These are phyloP conservation scores for Gleditsia sinensis DNA, from an alignment of 306 rosid genomes.

Conservation along the genomic window DNA sequence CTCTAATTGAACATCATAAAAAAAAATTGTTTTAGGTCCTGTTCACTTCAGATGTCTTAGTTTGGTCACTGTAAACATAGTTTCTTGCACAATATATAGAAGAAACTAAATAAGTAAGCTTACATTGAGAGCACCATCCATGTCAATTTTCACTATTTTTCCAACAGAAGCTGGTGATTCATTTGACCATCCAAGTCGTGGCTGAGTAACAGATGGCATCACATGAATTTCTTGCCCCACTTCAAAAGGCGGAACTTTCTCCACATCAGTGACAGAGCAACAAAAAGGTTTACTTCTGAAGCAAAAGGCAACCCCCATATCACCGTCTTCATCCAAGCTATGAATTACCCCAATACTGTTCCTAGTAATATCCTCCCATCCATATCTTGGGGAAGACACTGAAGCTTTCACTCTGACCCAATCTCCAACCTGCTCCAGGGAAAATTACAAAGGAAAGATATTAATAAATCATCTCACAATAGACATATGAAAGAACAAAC, in stretches of 20 bases:
- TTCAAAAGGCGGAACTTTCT: conserved; percentile 68
- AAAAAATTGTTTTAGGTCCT: background rate
- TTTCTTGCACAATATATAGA: background rate
- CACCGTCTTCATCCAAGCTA: conserved; percentile 77
- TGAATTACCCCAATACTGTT: conserved; percentile 72
- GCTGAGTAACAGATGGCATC: conserved; percentile 62
- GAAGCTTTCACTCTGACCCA: conserved; percentile 84
- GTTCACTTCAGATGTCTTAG: background rate
- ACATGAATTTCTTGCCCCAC: conserved; percentile 72
- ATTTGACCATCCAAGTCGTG: conserved; percentile 77
- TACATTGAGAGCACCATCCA: conserved; percentile 82
- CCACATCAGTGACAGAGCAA: conserved; percentile 77
- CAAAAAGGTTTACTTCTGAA: conserved; percentile 72
- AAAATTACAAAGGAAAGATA: conserved; percentile 11
- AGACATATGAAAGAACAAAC: background rate
- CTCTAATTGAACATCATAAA: background rate
- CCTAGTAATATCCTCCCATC: conserved; percentile 80
- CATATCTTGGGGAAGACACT: conserved; percentile 74
- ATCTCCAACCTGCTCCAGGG: conserved; percentile 66
- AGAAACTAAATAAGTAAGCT: conserved; percentile 30
- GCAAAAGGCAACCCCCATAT: conserved; percentile 76
- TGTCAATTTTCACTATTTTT: conserved; percentile 61
- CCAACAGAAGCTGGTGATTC: conserved; percentile 76
- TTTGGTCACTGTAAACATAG: background rate
- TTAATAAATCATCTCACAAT: background rate